Base-by-base conservation (phyloP, 1,139 yeast genomes). In the Yamadazyma taylorii region DNA sequence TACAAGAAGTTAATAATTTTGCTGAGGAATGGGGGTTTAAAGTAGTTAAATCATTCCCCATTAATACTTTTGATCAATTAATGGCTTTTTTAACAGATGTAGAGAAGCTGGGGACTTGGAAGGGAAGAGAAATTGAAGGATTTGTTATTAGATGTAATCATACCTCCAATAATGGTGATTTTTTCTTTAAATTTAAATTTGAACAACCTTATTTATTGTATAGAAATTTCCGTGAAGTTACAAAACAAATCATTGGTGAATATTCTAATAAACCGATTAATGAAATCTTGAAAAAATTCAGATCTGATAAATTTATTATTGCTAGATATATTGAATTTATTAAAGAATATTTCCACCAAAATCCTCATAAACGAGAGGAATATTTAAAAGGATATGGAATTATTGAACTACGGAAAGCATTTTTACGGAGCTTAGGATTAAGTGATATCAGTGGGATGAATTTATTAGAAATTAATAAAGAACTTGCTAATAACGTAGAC, bases 171-270 rank as follows among this genome's bases (percentile, higher is more conserved):
- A 47, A 39, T 12, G 55, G 52, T 10, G 58, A 55, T 11, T 88
- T 75, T 52, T 88, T 94, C 60, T 94, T 89, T 76, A 94, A 94
- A 63, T 92, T 71, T 66, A 94, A 94, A 60, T 92, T 94, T 57
- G 96, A 89, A 48, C 96, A 94, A 60, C 98, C 98, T 0, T 94
- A 94, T 53, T 65, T 88, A 36, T 74, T 94, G 70, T 94, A 89
- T 57, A 74, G 99, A 41, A 89, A 86, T 53, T 81, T 95, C 76
- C 73, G 99, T 45, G 97, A 92, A 54, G 85, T 80, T 1, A 88
- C 97, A 0, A 82, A 78, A 52, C 66, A 68, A 31, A 75, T 75
- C 43, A 64, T 90, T n/a, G 30, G 16, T 27, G 21, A 15, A 12
- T 5, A 27, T 6, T 48, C 52, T 0, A 55, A 51, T 3, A 56